A percentile compares a stretch with the other conserved stretches of the same genome.
Evolutionary conservation across 331 rosid genomes (phyloP).

Genomic region (Malus hybrid): DNA sequence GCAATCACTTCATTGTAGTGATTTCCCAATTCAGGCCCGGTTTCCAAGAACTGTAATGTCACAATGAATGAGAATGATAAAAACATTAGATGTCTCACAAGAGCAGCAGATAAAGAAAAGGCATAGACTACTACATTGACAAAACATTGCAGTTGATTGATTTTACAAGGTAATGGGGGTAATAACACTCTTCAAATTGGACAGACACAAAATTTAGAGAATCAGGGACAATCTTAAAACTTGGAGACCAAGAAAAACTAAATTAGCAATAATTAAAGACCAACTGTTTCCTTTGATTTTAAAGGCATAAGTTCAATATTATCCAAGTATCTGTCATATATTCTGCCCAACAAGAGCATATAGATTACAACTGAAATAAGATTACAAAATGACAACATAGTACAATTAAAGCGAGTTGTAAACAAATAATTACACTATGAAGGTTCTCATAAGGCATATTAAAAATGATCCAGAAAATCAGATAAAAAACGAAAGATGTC

Average conservation of each 20-base stretch:
- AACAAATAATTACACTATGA: background rate
- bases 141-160: background rate
- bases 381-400: background rate
- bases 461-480: background rate
- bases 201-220: background rate
- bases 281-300: background rate
- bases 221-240: background rate
- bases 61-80: constrained; percentile 4
- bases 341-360: background rate
- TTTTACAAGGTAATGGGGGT: background rate
- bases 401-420: background rate
- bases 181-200: background rate
- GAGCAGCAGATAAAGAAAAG: background rate
- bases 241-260: background rate
- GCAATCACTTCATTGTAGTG: constrained; percentile 92
- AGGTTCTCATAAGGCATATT: background rate
- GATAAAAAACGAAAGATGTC: no score
- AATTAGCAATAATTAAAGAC: background rate
- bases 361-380: background rate
- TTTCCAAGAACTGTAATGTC: constrained; percentile 75
- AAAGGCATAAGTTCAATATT: background rate
- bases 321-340: background rate
- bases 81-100: background rate
- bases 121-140: background rate
- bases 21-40: constrained; percentile 65